A percentile compares a stretch with the other conserved stretches of the same genome.
Evolutionary conservation across 305 asterid species (phyloP).

Genomic region (Striga hermonthica): DNA sequence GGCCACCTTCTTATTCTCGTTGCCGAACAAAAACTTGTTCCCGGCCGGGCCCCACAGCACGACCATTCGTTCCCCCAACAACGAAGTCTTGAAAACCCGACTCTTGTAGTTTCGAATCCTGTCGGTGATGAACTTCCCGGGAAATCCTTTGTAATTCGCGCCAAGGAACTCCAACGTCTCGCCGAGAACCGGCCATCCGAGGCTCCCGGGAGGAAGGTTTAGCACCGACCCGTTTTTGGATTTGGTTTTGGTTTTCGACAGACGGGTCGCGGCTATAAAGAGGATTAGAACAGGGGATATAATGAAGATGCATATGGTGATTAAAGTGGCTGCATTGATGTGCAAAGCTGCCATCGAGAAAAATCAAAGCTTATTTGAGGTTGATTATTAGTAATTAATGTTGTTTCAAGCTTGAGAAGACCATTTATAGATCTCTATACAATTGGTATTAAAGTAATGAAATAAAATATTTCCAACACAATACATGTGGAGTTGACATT

Average conservation of each 20-base stretch:
- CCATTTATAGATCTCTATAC: no score
- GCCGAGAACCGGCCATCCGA: constrained; percentile 53
- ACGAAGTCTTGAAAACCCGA: constrained; percentile 40
- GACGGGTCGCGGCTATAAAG: no score
- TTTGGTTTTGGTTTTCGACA: neutral
- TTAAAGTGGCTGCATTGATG: no score
- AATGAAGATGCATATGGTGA: no score
- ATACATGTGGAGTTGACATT: no score
- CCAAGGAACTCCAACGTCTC: constrained; percentile 39
- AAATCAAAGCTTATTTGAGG: no score
- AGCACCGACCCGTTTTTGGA: neutral
- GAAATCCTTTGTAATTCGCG: constrained; percentile 28
- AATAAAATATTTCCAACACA: no score
- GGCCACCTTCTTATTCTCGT: constrained; percentile 40
- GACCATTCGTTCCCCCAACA: constrained; percentile 42
- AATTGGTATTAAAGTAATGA: no score
- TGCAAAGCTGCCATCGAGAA: no score
- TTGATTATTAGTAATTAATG: no score
- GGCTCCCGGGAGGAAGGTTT: constrained; percentile 50
- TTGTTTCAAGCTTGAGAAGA: no score
- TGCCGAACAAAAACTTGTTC: constrained; percentile 47
- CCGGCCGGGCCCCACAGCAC: constrained; percentile 47
- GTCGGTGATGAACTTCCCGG: constrained; percentile 35
- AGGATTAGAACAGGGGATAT: no score
- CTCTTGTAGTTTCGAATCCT: constrained; percentile 37